Evolutionary conservation across 2,329 filamentous ascomycete species (phyloP), one percentile per base, ranked within the genome.

Genomic region (Alternaria sp.): DNA sequence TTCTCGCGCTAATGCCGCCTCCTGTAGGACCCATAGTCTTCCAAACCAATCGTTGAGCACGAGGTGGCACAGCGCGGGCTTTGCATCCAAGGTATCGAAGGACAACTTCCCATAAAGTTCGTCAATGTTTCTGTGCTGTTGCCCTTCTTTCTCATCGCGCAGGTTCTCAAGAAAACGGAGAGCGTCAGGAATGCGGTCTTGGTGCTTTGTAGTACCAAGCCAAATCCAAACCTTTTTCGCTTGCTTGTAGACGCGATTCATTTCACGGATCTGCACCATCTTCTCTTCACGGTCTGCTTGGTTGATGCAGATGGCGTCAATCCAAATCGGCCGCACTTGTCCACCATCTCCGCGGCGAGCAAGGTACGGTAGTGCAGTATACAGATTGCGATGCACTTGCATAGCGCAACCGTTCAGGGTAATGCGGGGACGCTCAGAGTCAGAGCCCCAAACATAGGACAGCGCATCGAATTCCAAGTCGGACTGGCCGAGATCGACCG

Each of bases 371-470:
- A 40, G 8, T 0, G 36, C 36, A 17, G 1, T 40, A 5, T 10
- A 11, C 1, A 40, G 0, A 17, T 40, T 40, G 8, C 36, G 36
- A 1, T 40, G 36, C 36, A 40, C 36, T 40, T 17, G 4, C 15
- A 6, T 6, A 10, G 0, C 8, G 9, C n/a, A 11, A 2, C 9
- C 36, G 2, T 40, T 17, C n/a, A 40, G 9, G 0, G 1, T 32
- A 1, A 32, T 32, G 13, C 4, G 0, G 3, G 15, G 30, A 32
- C 1, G 30, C 4, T 32, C 30, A 0, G 30, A 32, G 4, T 32
- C 13, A 17, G 36, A 6, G n/a, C 36, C 36, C 36, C 36, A 40
- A 0, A 40, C 36, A 17, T 40, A 40, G 11, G 36, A 40, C 0
- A 40, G 36, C 36, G 36, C 36, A 17, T 40, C 36, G 3, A 3